Percentiles rank a stretch among this genome's conserved stretches.
Evolutionary conservation across 129 eudicot genomes (phyloP).

Genomic region (Lactuca saligna): DNA sequence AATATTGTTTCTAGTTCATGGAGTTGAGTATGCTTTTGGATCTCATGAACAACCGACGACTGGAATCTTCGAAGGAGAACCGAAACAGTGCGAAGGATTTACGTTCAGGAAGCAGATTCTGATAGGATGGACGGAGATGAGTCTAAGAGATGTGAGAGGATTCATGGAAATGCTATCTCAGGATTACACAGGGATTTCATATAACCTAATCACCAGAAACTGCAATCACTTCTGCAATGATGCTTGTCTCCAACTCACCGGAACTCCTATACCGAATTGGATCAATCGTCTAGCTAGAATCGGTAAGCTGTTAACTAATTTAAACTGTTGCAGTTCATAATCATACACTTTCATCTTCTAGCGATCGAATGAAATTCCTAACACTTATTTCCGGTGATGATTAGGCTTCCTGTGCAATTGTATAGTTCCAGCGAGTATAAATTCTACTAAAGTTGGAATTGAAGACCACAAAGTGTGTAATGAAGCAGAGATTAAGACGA

Average conservation of each 20-base stretch:
- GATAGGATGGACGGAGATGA: slow-evolving; percentile 77
- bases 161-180: slow-evolving; percentile 64
- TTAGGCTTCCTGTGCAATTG: slow-evolving; percentile 76
- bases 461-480: slow-evolving; percentile 49
- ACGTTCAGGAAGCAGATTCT: slow-evolving; percentile 68
- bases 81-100: slow-evolving; percentile 79
- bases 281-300: slow-evolving; percentile 88
- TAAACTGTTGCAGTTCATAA: background rate
- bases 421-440: slow-evolving; percentile 64
- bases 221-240: slow-evolving; percentile 93
- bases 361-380: background rate
- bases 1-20: slow-evolving; percentile 49
- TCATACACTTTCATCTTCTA: background rate
- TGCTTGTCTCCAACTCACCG: slow-evolving; percentile 61
- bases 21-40: slow-evolving; percentile 89
- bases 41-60: slow-evolving; percentile 80
- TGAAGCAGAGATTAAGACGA: slow-evolving; percentile 46
- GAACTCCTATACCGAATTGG: slow-evolving; percentile 76
- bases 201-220: slow-evolving; percentile 68
- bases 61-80: slow-evolving; percentile 85
- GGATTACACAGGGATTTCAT: slow-evolving; percentile 71
- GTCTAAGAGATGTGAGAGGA: slow-evolving; percentile 40
- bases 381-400: slow-evolving; percentile 9
- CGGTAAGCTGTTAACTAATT: slow-evolving; percentile 35
- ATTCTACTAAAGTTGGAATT: slow-evolving; percentile 57